phyloP scores from a whole-genome alignment of 2,329 filamentous ascomycete species.

The Penicillium brevicompactum region DNA sequence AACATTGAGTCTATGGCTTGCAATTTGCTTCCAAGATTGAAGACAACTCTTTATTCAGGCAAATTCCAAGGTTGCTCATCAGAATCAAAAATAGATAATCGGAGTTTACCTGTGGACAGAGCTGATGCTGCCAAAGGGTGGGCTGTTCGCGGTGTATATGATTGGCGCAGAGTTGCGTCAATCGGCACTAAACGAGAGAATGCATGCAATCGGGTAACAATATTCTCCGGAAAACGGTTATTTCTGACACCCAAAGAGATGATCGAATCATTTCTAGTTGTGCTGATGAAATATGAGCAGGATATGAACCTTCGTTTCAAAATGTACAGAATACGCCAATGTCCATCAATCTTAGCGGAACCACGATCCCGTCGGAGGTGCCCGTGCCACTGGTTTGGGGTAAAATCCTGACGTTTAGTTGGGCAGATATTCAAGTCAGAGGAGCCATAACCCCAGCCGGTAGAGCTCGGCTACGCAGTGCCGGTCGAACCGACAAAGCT shows the following conservation, averaged over 20 bases:
- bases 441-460: conserved; percentile 8
- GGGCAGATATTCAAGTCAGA: too few relatives aligned
- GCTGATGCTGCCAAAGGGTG: background rate
- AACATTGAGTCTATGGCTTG: background rate
- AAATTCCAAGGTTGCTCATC: too few relatives aligned
- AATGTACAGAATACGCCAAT: background rate
- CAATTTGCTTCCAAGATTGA: background rate
- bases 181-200: background rate
- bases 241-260: background rate
- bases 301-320: too few relatives aligned
- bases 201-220: background rate
- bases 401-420: background rate
- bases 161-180: conserved; percentile 2
- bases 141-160: background rate
- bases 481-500: conserved; percentile 17
- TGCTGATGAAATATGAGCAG: too few relatives aligned
- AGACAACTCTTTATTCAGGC: background rate
- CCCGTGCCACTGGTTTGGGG: background rate
- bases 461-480: conserved; percentile 26
- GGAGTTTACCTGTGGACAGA: background rate
- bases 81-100: background rate
- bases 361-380: background rate
- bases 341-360: background rate
- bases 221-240: background rate
- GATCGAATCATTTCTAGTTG: too few relatives aligned